Percentiles rank a stretch among this genome's conserved stretches.
Conservation (phyloP, 1,284 basidiomycete species). For the Coniferiporia sulphurascens region DNA sequence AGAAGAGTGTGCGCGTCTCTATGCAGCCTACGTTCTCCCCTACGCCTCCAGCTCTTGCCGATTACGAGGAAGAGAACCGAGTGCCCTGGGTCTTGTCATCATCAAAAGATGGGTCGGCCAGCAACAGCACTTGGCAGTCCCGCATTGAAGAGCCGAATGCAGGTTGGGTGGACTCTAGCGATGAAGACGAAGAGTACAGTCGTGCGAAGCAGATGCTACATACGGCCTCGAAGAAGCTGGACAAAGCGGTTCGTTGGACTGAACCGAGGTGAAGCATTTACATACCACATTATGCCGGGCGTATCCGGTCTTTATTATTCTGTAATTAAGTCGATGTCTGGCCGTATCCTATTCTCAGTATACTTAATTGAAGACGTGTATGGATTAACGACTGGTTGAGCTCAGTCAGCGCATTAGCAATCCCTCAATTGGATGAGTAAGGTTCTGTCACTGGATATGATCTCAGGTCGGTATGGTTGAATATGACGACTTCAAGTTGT, state of each 20-base stretch:
- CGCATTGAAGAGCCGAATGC: constrained; percentile 24
- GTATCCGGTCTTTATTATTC: not conserved
- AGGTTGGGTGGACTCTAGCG: constrained; percentile 64
- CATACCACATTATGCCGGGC: not conserved
- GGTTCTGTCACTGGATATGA: not conserved
- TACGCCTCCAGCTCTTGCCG: constrained; percentile 58
- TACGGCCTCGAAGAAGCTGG: constrained; percentile 37
- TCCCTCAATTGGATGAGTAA: not conserved
- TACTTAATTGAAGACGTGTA: not conserved
- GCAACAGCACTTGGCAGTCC: constrained; percentile 25
- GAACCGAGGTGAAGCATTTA: not conserved
- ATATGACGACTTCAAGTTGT: not conserved
- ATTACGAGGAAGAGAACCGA: constrained; percentile 37
- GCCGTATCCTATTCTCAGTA: not conserved
- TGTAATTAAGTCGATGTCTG: not conserved
- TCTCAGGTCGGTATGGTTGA: not conserved
- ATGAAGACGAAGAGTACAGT: constrained; percentile 64
- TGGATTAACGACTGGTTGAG: not conserved
- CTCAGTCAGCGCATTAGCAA: not conserved
- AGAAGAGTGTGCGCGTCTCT: constrained; percentile 73
- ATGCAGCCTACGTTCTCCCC: constrained; percentile 66
- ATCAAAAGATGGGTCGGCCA: not conserved
- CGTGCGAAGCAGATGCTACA: constrained; percentile 50
- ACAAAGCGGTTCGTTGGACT: constrained; percentile 13
- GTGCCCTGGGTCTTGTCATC: constrained; percentile 11